A percentile compares a stretch with the other conserved stretches of the same genome.
Evolutionary conservation across 805 yeast genomes (phyloP).

Genomic region (Teunomyces gatunensis): DNA sequence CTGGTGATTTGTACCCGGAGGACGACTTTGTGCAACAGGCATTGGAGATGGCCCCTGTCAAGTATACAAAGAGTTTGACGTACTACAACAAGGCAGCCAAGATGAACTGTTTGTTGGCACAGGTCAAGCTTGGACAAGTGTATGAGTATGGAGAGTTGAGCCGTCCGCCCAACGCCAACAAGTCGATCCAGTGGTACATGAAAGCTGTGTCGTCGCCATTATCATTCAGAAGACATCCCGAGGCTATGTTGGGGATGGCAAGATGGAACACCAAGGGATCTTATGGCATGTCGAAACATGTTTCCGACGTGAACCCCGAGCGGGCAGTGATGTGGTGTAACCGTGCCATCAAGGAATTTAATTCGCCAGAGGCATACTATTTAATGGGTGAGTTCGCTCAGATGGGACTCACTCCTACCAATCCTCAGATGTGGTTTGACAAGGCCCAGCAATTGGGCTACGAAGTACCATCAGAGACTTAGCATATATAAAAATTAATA

Average conservation of each 20-base stretch:
- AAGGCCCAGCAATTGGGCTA: conserved; percentile 37
- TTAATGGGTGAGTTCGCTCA: conserved; percentile 41
- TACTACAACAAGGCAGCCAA: conserved; percentile 44
- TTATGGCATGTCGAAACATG: conserved; percentile 31
- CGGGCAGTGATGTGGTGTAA: conserved; percentile 44
- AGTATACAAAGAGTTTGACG: conserved; percentile 39
- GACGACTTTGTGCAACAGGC: conserved; percentile 35
- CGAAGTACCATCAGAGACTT: conserved; percentile 23
- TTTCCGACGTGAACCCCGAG: conserved; percentile 35
- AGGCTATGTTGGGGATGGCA: conserved; percentile 44
- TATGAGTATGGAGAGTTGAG: conserved; percentile 44
- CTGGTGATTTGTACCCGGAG: conserved; percentile 38
- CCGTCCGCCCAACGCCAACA: conserved; percentile 36
- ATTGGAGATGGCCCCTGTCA: conserved; percentile 40
- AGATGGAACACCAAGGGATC: conserved; percentile 41
- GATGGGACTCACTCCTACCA: conserved; percentile 27
- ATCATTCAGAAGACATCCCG: conserved; percentile 40
- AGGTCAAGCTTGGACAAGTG: conserved; percentile 40
- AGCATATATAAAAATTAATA: neutral
- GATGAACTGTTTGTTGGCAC: conserved; percentile 37
- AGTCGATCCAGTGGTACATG: conserved; percentile 45
- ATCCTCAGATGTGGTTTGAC: conserved; percentile 29
- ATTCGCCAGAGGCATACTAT: conserved; percentile 36
- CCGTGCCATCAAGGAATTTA: conserved; percentile 39
- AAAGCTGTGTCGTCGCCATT: conserved; percentile 41